Conservation (phyloP, 306 rosid genomes). For the Cicer yamashitae region DNA sequence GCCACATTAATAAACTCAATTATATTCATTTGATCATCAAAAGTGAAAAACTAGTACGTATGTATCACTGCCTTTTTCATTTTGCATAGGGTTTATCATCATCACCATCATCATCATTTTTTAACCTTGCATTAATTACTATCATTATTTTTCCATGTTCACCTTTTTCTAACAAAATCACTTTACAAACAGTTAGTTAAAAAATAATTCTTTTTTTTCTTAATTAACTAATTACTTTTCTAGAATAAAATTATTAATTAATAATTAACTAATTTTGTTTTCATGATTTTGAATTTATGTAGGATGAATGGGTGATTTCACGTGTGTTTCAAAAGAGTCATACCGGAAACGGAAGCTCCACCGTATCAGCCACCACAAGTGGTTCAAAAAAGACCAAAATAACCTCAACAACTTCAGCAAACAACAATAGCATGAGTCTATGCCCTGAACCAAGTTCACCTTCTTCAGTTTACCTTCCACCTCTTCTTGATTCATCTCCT, state of each 20-base stretch:
- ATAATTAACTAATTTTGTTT: neutral
- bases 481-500: conserved; percentile 79
- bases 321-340: conserved; percentile 80
- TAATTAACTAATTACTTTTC: no score
- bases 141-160: conserved; percentile 1
- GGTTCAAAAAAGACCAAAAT: conserved; percentile 62
- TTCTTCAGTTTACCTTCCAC: conserved; percentile 83
- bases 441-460: conserved; percentile 83
- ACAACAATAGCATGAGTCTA: conserved; percentile 24
- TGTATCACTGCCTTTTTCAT: neutral
- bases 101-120: neutral
- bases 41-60: neutral
- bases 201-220: neutral
- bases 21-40: neutral
- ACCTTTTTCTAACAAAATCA: neutral
- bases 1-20: neutral
- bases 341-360: conserved; percentile 44
- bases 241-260: no score
- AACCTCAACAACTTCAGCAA: conserved; percentile 35
- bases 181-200: neutral
- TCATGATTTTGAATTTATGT: neutral
- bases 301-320: conserved; percentile 99
- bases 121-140: neutral
- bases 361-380: conserved; percentile 33
- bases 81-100: neutral